Conservation (phyloP, 805 yeast genomes). For the Pichia phayaonensis region DNA sequence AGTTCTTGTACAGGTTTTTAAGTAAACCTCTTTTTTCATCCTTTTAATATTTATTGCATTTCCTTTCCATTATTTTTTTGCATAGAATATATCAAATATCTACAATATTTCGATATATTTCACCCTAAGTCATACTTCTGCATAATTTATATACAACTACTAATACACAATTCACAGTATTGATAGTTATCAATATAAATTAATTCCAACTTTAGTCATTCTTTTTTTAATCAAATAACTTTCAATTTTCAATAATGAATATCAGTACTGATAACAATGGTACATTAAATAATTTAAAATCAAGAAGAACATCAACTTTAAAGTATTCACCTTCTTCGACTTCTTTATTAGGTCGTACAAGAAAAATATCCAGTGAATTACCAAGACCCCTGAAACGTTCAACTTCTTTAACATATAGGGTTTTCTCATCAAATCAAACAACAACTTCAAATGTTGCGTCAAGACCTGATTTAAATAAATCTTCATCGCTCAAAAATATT, state of each 20-base stretch:
- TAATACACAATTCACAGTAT: not conserved
- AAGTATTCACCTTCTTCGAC: slow-evolving; percentile 3
- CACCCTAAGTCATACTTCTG: not conserved
- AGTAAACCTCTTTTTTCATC: not conserved
- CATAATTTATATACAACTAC: not conserved
- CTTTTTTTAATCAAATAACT: not conserved
- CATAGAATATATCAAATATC: not conserved
- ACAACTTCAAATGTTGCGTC: slow-evolving; percentile 8
- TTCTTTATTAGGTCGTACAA: slow-evolving; percentile 4
- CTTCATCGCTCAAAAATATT: slow-evolving; percentile 1
- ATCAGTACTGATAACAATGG: not conserved
- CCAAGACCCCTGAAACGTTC: slow-evolving; percentile 26
- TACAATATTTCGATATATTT: not conserved
- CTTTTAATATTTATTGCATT: not conserved
- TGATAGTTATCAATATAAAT: not conserved
- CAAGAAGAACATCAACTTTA: not conserved
- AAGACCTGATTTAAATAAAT: slow-evolving; percentile 9
- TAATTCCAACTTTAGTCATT: slow-evolving; percentile 1
- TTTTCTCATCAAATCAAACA: slow-evolving; percentile 18
- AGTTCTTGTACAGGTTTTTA: not conserved
- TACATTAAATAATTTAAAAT: not conserved
- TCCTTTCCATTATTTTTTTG: not conserved
- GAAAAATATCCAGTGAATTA: slow-evolving; percentile 11
- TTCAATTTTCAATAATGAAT: not conserved
- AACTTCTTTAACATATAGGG: slow-evolving; percentile 20